Percentiles rank a stretch among this genome's conserved stretches.
Conservation (phyloP, 441 rosid species). For the Populus trichocarpa region DNA sequence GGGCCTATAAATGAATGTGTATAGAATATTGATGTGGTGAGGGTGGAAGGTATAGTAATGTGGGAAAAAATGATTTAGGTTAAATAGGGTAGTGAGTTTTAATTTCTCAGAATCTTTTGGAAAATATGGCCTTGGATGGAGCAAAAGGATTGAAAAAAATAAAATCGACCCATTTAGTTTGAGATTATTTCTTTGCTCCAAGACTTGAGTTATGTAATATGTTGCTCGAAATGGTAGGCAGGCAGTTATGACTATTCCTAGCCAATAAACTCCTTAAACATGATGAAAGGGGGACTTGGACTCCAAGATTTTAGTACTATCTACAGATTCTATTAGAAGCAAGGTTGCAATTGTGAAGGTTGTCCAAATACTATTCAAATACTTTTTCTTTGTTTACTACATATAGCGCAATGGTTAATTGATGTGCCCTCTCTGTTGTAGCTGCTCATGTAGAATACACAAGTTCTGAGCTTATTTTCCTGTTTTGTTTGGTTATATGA, state of each 20-base stretch:
- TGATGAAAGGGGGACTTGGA: background rate
- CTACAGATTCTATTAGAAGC: background rate
- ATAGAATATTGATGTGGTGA: background rate
- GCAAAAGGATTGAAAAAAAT: background rate
- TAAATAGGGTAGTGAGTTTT: background rate
- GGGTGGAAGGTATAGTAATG: background rate
- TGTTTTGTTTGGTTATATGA: background rate
- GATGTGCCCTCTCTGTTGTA: background rate
- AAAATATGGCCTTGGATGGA: background rate
- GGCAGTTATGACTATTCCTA: background rate
- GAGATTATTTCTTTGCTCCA: background rate
- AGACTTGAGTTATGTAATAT: background rate
- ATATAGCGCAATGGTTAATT: background rate
- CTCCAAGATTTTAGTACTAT: background rate
- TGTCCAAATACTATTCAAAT: background rate
- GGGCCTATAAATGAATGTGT: background rate
- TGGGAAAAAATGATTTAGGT: background rate
- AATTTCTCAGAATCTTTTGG: conserved; percentile 6
- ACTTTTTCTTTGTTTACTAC: background rate
- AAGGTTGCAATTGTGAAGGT: background rate
- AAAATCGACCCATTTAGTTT: background rate
- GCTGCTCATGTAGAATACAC: background rate
- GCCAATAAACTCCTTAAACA: background rate
- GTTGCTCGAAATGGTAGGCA: background rate
- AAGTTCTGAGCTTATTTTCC: background rate